Percentiles rank a stretch among this genome's conserved stretches.
Conservation (phyloP, 2,329 filamentous ascomycete species). For the Ophiostoma ulmi region DNA sequence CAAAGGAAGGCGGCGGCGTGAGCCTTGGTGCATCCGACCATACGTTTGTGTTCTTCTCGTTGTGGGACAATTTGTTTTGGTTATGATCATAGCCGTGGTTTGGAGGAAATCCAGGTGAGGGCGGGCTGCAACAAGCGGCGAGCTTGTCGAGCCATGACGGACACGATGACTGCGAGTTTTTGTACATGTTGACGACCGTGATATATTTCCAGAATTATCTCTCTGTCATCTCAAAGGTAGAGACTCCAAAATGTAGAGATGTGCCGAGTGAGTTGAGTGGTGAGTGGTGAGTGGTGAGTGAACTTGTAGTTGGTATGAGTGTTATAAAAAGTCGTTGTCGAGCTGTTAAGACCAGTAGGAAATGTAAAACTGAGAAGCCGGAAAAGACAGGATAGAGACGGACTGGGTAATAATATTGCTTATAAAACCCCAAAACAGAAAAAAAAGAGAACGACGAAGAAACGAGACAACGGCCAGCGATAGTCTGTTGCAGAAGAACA, state of each 20-base stretch:
- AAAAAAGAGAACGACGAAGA: constrained; percentile 3
- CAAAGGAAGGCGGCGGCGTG: constrained; percentile 32
- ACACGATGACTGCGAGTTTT: constrained; percentile 36
- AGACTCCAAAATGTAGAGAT: not conserved
- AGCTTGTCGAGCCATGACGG: constrained; percentile 46
- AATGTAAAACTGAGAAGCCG: not conserved
- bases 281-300: constrained; percentile 17
- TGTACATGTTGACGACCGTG: constrained; percentile 34
- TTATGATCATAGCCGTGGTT: not conserved
- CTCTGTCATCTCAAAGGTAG: not conserved
- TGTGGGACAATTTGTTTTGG: constrained; percentile 14
- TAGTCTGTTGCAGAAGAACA: constrained; percentile 4
- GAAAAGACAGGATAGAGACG: constrained; percentile 11
- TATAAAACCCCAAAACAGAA: not conserved
- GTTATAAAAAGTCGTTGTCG: not conserved
- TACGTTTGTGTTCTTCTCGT: constrained; percentile 27
- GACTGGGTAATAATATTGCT: not conserved
- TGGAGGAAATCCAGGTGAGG: constrained; percentile 18
- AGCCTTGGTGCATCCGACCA: constrained; percentile 34
- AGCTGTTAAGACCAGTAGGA: not conserved
- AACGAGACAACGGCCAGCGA: not conserved
- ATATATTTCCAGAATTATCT: not conserved
- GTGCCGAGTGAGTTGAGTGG: not conserved
- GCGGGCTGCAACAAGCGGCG: constrained; percentile 42
- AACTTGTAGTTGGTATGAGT: not conserved